A percentile compares a stretch with the other conserved stretches of the same genome.
Conservation (phyloP, 2,329 filamentous ascomycete species). For the Ophiostoma sp. region DNA sequence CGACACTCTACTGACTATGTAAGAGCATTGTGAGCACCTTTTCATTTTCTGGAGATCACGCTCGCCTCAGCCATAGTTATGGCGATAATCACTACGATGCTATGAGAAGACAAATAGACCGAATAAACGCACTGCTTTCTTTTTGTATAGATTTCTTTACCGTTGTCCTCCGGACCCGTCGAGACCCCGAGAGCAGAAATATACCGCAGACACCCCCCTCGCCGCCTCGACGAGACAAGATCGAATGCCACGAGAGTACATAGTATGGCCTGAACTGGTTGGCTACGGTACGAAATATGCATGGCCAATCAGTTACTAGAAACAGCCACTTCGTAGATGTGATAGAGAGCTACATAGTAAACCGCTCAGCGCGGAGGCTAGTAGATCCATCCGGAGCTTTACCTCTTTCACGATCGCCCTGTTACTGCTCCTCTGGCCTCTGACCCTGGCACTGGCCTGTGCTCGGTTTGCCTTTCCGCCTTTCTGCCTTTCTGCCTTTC, state of each 20-base stretch:
- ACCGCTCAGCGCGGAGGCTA: slow-evolving; percentile 2
- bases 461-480: not conserved
- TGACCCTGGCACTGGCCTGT: not conserved
- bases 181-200: not conserved
- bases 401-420: not conserved
- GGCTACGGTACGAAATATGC: not conserved
- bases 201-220: not conserved
- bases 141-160: too few relatives aligned
- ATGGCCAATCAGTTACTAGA: not conserved
- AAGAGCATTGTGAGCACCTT: not conserved
- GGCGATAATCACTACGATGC: too few relatives aligned
- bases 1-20: too few relatives aligned
- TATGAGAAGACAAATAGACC: too few relatives aligned
- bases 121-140: too few relatives aligned
- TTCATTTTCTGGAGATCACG: not conserved
- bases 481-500: not conserved
- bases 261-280: not conserved
- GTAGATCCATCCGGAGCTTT: slow-evolving; percentile 11
- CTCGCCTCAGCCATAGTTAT: not conserved
- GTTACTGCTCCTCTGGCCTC: too few relatives aligned
- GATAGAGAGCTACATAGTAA: slow-evolving; percentile 3
- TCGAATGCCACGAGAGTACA: too few relatives aligned
- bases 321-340: not conserved
- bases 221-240: too few relatives aligned
- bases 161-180: too few relatives aligned